Percentiles rank a stretch among this genome's conserved stretches.
phyloP scores from a whole-genome alignment of 2,329 filamentous ascomycete genomes.

The Hypoxylon sp. region DNA sequence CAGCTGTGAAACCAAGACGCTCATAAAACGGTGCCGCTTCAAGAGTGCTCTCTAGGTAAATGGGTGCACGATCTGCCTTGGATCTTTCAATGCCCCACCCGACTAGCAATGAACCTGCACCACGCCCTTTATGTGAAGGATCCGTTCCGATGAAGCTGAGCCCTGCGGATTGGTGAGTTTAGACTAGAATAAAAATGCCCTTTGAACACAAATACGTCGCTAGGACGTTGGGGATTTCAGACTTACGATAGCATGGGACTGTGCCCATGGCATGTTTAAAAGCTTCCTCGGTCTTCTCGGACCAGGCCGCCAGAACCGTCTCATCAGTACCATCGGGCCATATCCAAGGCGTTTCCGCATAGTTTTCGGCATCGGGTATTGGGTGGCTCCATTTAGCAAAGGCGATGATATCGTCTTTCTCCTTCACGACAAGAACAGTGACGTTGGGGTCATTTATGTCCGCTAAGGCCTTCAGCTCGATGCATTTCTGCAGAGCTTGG shows the following conservation, averaged over 20 bases:
- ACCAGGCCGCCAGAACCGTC: conserved; percentile 37
- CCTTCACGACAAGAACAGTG: conserved; percentile 41
- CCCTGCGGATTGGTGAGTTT: conserved; percentile 17
- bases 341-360: conserved; percentile 44
- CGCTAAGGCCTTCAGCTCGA: conserved; percentile 42
- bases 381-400: conserved; percentile 47
- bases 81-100: conserved; percentile 45
- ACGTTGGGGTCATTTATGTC: conserved; percentile 44
- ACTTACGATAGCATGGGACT: conserved; percentile 44
- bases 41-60: conserved; percentile 47
- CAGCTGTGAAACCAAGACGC: conserved; percentile 44
- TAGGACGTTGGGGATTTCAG: too few species aligned
- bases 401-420: conserved; percentile 35
- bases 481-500: conserved; percentile 28
- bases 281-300: conserved; percentile 29
- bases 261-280: conserved; percentile 34
- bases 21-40: conserved; percentile 46
- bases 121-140: conserved; percentile 35
- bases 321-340: conserved; percentile 46
- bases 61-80: conserved; percentile 9
- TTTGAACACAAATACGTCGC: too few species aligned
- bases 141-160: conserved; percentile 48
- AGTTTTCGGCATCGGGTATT: conserved; percentile 24
- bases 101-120: conserved; percentile 45
- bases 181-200: too few species aligned